Evolutionary conservation across 1,284 basidiomycete genomes (phyloP).

Genomic region (Phaffia rhodozyma): DNA sequence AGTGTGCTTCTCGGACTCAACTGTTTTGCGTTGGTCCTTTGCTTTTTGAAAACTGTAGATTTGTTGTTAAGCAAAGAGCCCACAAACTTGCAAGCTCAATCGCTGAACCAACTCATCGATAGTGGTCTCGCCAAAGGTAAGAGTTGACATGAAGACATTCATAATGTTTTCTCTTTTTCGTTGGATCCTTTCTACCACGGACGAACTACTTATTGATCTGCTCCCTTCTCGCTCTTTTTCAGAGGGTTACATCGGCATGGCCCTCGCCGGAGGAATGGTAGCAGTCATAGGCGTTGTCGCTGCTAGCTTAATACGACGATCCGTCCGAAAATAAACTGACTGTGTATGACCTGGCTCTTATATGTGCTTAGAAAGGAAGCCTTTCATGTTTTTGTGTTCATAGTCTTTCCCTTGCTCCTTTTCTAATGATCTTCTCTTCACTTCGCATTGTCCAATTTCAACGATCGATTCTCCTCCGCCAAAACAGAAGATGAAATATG

Average conservation of each 20-base stretch:
- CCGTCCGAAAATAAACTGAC: constrained; percentile 50
- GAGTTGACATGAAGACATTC: constrained; percentile 16
- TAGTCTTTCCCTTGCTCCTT: too few species aligned
- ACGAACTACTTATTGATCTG: neutral
- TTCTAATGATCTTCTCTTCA: too few species aligned
- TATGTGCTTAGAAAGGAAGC: too few species aligned
- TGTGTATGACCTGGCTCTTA: too few species aligned
- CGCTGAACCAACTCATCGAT: constrained; percentile 73
- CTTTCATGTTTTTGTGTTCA: too few species aligned
- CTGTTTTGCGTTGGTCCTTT: neutral
- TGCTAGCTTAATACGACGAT: constrained; percentile 73
- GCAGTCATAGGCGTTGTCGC: constrained; percentile 72
- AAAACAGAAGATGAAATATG: too few species aligned
- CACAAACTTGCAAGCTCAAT: constrained; percentile 83
- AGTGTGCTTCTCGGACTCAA: neutral
- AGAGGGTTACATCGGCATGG: constrained; percentile 94
- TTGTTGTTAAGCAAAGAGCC: constrained; percentile 88
- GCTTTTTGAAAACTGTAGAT: constrained; percentile 39
- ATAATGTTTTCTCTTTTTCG: neutral
- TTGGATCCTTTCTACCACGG: neutral
- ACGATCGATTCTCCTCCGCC: too few species aligned
- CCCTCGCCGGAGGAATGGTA: constrained; percentile 76
- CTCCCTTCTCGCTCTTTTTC: constrained; percentile 17
- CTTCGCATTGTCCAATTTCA: too few species aligned
- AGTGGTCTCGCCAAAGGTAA: constrained; percentile 71